A percentile compares a stretch with the other conserved stretches of the same genome.
Conservation (phyloP, 768 basidiomycete genomes). For the Tylopilus vinaceipallidus region DNA sequence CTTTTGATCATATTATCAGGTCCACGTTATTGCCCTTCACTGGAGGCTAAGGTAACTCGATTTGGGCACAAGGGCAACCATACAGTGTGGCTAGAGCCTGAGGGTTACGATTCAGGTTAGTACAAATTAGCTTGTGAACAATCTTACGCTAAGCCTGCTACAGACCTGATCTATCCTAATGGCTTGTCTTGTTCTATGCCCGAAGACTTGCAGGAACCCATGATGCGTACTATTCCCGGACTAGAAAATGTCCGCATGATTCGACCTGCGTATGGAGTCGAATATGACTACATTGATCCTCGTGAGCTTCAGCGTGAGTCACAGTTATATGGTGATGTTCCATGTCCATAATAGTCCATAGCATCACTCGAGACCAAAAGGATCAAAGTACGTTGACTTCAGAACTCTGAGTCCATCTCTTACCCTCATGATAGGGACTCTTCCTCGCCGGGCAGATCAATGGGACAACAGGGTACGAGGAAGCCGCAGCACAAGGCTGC, state of each 20-base stretch:
- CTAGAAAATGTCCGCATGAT: slow-evolving; percentile 84
- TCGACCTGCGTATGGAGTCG: slow-evolving; percentile 86
- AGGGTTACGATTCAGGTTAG: slow-evolving; percentile 84
- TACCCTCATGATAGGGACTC: slow-evolving; percentile 50
- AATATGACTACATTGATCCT: slow-evolving; percentile 90
- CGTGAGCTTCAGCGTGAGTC: slow-evolving; percentile 70
- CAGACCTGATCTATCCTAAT: slow-evolving; percentile 87
- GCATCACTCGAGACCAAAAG: slow-evolving; percentile 85
- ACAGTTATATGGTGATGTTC: not conserved
- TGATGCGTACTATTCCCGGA: slow-evolving; percentile 84
- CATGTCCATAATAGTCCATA: slow-evolving; percentile 26
- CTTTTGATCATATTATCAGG: slow-evolving; percentile 40
- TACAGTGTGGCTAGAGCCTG: slow-evolving; percentile 86
- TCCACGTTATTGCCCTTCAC: slow-evolving; percentile 87
- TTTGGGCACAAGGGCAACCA: slow-evolving; percentile 73
- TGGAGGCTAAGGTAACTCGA: slow-evolving; percentile 83
- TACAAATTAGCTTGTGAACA: not conserved
- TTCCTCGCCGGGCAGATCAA: slow-evolving; percentile 93
- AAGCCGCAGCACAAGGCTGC: slow-evolving; percentile 89
- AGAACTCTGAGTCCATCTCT: not conserved
- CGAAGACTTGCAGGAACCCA: slow-evolving; percentile 76
- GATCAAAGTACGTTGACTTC: slow-evolving; percentile 48
- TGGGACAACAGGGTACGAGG: slow-evolving; percentile 92
- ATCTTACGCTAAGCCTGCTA: not conserved
- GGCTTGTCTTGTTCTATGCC: slow-evolving; percentile 88